These are phyloP conservation scores for Apiospora kogelbergensis DNA, from an alignment of 2,329 filamentous ascomycete genomes.

Conservation along the genomic window DNA sequence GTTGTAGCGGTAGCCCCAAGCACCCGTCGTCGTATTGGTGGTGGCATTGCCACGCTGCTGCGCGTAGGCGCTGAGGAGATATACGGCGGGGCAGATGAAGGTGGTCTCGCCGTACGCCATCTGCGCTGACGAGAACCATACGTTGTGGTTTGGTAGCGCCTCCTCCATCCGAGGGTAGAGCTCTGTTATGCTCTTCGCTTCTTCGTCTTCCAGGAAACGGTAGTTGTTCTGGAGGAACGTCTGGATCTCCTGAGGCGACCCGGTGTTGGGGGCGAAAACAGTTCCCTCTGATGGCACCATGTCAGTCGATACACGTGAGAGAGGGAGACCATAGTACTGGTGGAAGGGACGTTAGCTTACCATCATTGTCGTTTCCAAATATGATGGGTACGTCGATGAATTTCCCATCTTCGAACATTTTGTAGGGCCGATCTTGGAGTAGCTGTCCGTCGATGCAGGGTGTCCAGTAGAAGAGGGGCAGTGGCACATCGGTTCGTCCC, in stretches of 20 bases:
- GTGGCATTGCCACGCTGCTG: conserved; percentile 42
- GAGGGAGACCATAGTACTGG: background rate
- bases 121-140: conserved; percentile 38
- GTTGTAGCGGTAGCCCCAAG: conserved; percentile 52
- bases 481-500: conserved; percentile 29
- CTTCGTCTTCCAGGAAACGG: conserved; percentile 38
- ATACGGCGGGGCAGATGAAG: conserved; percentile 28
- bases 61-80: conserved; percentile 36
- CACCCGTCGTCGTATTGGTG: conserved; percentile 21
- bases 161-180: conserved; percentile 38
- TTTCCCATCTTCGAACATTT: conserved; percentile 37
- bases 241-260: conserved; percentile 32
- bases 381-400: conserved; percentile 46
- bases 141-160: conserved; percentile 36
- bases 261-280: conserved; percentile 41
- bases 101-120: conserved; percentile 45
- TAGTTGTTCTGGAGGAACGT: conserved; percentile 48
- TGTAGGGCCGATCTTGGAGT: conserved; percentile 41
- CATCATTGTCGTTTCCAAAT: conserved; percentile 44
- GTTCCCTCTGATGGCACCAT: conserved; percentile 41
- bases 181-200: conserved; percentile 35
- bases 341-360: conserved; percentile 25
- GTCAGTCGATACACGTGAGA: conserved; percentile 6
- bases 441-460: conserved; percentile 50
- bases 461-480: conserved; percentile 49